Evolutionary conservation across 805 yeast genomes (phyloP).

Genomic region (Middelhovenomyces tepae): DNA sequence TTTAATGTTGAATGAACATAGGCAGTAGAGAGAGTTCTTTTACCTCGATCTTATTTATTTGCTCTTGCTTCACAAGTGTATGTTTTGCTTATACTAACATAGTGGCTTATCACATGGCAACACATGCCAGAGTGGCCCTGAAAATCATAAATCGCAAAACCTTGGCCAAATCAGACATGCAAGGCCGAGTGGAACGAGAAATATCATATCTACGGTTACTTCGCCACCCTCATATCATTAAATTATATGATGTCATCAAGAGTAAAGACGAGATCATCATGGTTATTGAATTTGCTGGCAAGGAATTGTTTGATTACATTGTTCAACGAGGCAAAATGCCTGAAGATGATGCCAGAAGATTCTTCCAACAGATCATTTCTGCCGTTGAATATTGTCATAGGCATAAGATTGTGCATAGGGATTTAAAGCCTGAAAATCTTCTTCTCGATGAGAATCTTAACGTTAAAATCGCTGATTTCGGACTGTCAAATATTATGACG

Average conservation of each 20-base stretch:
- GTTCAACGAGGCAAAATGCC: slow-evolving; percentile 90
- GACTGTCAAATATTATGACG: slow-evolving; percentile 91
- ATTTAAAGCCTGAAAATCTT: slow-evolving; percentile 90
- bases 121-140: slow-evolving; percentile 87
- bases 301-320: slow-evolving; percentile 89
- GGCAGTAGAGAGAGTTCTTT: too few relatives aligned
- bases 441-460: slow-evolving; percentile 81
- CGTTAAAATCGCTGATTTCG: slow-evolving; percentile 94
- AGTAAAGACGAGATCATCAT: slow-evolving; percentile 91
- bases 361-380: slow-evolving; percentile 91
- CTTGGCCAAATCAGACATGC: slow-evolving; percentile 92
- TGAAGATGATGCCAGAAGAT: slow-evolving; percentile 84
- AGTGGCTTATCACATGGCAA: slow-evolving; percentile 60
- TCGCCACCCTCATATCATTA: slow-evolving; percentile 94
- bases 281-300: slow-evolving; percentile 97
- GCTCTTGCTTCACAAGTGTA: neutral
- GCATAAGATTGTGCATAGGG: slow-evolving; percentile 94
- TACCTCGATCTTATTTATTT: neutral
- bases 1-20: neutral
- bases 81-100: neutral
- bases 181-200: slow-evolving; percentile 91
- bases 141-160: slow-evolving; percentile 90
- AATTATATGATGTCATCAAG: slow-evolving; percentile 89
- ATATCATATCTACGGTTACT: slow-evolving; percentile 78
- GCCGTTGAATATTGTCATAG: slow-evolving; percentile 96